phyloP scores from a whole-genome alignment of 345 rosid species.

The Euphorbia pulcherrima region DNA sequence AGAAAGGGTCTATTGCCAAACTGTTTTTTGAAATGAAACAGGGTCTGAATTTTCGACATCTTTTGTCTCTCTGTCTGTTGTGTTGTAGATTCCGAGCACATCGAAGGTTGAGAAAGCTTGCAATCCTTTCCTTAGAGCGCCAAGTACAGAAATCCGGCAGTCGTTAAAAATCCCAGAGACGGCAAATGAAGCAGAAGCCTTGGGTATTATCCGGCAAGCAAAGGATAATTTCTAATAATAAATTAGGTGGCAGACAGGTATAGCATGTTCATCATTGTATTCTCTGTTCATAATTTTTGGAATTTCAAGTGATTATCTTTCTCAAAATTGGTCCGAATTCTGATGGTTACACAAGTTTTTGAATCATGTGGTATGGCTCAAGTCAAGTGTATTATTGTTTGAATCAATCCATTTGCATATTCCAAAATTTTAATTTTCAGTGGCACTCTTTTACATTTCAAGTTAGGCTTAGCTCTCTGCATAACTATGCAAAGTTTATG shows the following conservation, averaged over 20 bases:
- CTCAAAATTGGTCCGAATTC: background rate
- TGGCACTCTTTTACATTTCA: too few species aligned
- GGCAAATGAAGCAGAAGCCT: slow-evolving; percentile 66
- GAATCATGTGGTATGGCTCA: background rate
- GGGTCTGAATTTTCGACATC: too few species aligned
- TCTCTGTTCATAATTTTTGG: slow-evolving; percentile 8
- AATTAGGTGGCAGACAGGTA: slow-evolving; percentile 11
- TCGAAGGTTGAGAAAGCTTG: slow-evolving; percentile 78
- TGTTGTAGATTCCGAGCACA: slow-evolving; percentile 73
- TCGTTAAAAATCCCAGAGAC: slow-evolving; percentile 51
- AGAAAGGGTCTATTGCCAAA: too few species aligned
- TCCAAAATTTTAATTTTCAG: background rate
- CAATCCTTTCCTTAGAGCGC: slow-evolving; percentile 83
- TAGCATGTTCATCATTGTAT: background rate
- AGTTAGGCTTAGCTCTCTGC: too few species aligned
- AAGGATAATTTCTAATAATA: slow-evolving; percentile 61
- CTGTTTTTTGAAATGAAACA: too few species aligned
- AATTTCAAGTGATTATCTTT: background rate
- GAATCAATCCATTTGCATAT: background rate
- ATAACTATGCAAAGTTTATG: too few species aligned
- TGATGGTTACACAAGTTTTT: too few species aligned
- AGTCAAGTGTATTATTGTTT: slow-evolving; percentile 2
- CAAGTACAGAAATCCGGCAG: slow-evolving; percentile 62
- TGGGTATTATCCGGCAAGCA: slow-evolving; percentile 62
- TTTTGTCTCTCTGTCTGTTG: too few species aligned